Conservation (phyloP, 2,329 filamentous ascomycete genomes). For the Huntiella abstrusa region DNA sequence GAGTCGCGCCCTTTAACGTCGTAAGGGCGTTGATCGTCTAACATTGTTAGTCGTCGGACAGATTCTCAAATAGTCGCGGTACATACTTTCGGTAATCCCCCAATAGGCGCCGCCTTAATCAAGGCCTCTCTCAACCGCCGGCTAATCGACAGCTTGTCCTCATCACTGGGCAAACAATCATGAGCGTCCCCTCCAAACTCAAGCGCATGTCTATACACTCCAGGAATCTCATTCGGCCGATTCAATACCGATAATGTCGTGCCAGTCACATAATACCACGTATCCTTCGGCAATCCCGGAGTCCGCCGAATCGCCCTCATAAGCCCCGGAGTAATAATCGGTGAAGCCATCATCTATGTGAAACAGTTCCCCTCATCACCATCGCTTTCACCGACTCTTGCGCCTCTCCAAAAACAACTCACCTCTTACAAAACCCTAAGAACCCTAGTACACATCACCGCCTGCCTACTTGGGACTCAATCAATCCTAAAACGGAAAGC, state of each 20-base stretch:
- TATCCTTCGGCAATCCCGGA: conserved; percentile 24
- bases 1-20: conserved; percentile 25
- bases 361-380: no score
- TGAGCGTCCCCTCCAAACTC: conserved; percentile 15
- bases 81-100: conserved; percentile 30
- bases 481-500: no score
- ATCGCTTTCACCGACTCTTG: no score
- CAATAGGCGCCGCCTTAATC: conserved; percentile 28
- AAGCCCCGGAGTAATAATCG: conserved; percentile 21
- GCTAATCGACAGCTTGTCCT: conserved; percentile 25
- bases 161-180: conserved; percentile 15
- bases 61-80: neutral
- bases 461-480: no score
- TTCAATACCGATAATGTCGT: conserved; percentile 29
- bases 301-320: conserved; percentile 23
- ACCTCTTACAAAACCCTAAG: no score
- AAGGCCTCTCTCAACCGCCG: conserved; percentile 30
- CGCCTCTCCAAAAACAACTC: no score
- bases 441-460: no score
- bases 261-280: conserved; percentile 30
- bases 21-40: conserved; percentile 29
- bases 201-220: conserved; percentile 25
- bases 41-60: neutral
- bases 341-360: conserved; percentile 1
- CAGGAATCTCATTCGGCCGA: conserved; percentile 27